Evolutionary conservation across 164 flowering plant genomes (phyloP), one percentile per base, ranked within the genome.

Genomic region (Hamamelis virginiana): DNA sequence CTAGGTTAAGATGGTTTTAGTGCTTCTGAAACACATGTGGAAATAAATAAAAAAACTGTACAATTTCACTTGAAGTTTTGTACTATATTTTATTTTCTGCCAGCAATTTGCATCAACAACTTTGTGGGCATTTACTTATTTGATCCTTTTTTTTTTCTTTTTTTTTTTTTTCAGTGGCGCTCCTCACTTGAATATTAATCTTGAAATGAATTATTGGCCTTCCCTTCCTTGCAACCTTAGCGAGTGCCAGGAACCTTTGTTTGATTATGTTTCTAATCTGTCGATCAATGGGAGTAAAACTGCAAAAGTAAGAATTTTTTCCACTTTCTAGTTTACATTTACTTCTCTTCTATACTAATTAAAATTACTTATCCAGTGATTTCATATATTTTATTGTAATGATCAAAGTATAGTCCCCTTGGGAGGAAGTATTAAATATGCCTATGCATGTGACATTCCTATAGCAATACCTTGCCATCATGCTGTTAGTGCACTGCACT

Each of bases 121-220:
- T 43, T 22, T 61, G 16, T 8, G 48, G 18, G 2, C 9, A 33
- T 33, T 33, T 55, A 50, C 45, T 67, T 44, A 52, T 9, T 69
- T 13, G 14, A 28, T 23, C 52, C 21, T 21, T 26, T 64, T 56
- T 58, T n/a, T n/a, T n/a, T n/a, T n/a, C n/a, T n/a, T n/a, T n/a
- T n/a, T n/a, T n/a, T n/a, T n/a, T n/a, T 45, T 68, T 62, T 78
- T 33, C 92, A 93, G 98, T 74, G 76, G 88, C 70, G 92, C 98
- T 79, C 97, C 88, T 64, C 98, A 92, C 82, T 72, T 88, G 82
- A 95, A 95, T 73, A 92, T 95, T 75, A 95, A 95, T 81, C 98
- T 95, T 70, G 92, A 95, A 71, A 95, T 95, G 98, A 95, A 95
- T 81, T 95, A 95, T 69, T 95, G 98, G 98, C 97, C 91, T 68